Conservation (phyloP, 352 stramenopile genomes). For the Phytopythium ostracodes region DNA sequence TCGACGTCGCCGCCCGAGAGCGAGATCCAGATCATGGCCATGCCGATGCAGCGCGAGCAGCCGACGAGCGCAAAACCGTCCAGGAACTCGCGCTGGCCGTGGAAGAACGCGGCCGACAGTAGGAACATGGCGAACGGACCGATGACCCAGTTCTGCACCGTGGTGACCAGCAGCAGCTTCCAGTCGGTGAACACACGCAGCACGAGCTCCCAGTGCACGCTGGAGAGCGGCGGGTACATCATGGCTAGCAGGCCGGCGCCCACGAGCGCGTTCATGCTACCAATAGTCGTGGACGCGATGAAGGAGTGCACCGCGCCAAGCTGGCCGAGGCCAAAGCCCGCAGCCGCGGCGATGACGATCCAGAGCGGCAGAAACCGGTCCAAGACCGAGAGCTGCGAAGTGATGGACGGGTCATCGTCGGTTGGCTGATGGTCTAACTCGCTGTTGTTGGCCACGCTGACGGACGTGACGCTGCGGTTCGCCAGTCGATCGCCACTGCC, state of each 20-base stretch:
- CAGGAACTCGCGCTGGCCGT: conserved; percentile 43
- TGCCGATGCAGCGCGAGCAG: conserved; percentile 68
- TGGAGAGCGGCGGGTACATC: conserved; percentile 62
- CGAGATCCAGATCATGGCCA: conserved; percentile 83
- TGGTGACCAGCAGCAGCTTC: conserved; percentile 45
- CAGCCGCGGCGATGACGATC: conserved; percentile 41
- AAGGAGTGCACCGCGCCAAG: conserved; percentile 31
- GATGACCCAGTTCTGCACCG: conserved; percentile 57
- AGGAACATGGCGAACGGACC: conserved; percentile 54
- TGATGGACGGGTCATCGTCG: neutral
- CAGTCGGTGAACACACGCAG: conserved; percentile 38
- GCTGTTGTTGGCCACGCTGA: neutral
- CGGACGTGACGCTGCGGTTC: neutral
- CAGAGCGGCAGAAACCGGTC: conserved; percentile 59
- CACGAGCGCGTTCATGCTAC: conserved; percentile 48
- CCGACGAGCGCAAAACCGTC: conserved; percentile 66
- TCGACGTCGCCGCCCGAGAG: conserved; percentile 58
- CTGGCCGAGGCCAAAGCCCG: conserved; percentile 42
- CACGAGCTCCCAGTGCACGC: conserved; percentile 50
- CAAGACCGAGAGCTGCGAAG: conserved; percentile 33
- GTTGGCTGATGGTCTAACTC: neutral
- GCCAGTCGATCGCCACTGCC: neutral
- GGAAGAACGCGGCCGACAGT: conserved; percentile 46
- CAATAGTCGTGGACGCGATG: conserved; percentile 42
- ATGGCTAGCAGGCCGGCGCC: conserved; percentile 47